These are phyloP conservation scores for Pinus taeda DNA, from an alignment of 75 land plant species.

Conservation along the genomic window DNA sequence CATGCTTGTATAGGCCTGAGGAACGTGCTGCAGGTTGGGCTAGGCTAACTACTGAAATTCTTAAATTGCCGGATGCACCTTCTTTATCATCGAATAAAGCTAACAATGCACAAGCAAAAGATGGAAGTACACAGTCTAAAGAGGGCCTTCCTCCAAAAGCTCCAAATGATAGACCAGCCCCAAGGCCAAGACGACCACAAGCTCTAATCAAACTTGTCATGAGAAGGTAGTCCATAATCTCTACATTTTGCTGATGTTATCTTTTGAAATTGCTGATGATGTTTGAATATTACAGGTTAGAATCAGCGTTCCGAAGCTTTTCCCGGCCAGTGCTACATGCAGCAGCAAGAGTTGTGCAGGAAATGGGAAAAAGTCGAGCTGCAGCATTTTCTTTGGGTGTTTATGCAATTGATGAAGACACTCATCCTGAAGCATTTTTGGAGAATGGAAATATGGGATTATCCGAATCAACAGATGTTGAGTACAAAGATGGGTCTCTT, in stretches of 20 bases:
- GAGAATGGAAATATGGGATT: constrained; percentile 28
- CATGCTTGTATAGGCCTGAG: constrained; percentile 60
- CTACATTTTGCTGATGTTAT: neutral
- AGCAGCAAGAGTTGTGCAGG: constrained; percentile 95
- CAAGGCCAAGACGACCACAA: constrained; percentile 84
- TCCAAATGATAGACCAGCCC: constrained; percentile 58
- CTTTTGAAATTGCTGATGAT: neutral
- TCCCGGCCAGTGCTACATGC: constrained; percentile 96
- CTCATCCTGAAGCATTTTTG: constrained; percentile 45
- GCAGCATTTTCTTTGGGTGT: constrained; percentile 86
- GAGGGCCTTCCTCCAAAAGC: constrained; percentile 60
- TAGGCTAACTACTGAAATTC: constrained; percentile 78
- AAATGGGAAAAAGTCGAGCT: constrained; percentile 98
- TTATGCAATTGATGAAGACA: constrained; percentile 81
- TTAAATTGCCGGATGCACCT: constrained; percentile 92
- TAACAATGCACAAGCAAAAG: constrained; percentile 27
- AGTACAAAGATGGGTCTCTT: constrained; percentile 30
- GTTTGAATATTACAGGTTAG: constrained; percentile 50
- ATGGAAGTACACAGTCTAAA: constrained; percentile 33
- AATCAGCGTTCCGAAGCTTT: constrained; percentile 87
- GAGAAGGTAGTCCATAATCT: constrained; percentile 63
- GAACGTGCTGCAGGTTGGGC: constrained; percentile 95
- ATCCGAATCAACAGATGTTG: constrained; percentile 45
- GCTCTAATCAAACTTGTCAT: constrained; percentile 93
- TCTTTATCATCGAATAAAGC: constrained; percentile 40